Evolutionary conservation across 2,329 filamentous ascomycete species (phyloP).

Genomic region (Capronia americana): DNA sequence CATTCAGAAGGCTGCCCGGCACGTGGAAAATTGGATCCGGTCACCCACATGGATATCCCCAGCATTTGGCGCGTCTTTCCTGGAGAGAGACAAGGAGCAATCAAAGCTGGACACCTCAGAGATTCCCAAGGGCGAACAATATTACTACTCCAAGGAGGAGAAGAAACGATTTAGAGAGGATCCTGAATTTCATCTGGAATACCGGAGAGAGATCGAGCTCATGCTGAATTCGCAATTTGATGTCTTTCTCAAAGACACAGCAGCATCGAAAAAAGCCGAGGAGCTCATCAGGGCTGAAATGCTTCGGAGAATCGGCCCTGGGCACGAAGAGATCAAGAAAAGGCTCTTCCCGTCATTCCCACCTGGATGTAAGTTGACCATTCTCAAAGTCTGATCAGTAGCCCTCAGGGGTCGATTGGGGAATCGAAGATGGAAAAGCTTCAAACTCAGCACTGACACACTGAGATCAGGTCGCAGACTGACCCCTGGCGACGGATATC

Average conservation of each 20-base stretch:
- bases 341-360: conserved; percentile 40
- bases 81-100: conserved; percentile 5
- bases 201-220: conserved; percentile 53
- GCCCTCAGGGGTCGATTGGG: too few relatives aligned
- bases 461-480: conserved; percentile 47
- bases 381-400: too few relatives aligned
- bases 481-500: conserved; percentile 59
- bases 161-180: conserved; percentile 48
- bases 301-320: conserved; percentile 50
- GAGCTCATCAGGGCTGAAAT: conserved; percentile 54
- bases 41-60: conserved; percentile 40
- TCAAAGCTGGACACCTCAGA: background rate
- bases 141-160: conserved; percentile 25
- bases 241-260: conserved; percentile 52
- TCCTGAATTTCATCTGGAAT: conserved; percentile 50
- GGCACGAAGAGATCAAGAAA: conserved; percentile 51
- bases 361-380: conserved; percentile 44
- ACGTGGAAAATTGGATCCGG: conserved; percentile 41
- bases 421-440: too few relatives aligned
- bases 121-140: conserved; percentile 9
- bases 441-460: too few relatives aligned
- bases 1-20: conserved; percentile 38
- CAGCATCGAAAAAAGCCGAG: conserved; percentile 48
- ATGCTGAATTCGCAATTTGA: conserved; percentile 53
- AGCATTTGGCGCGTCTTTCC: background rate